These are phyloP conservation scores for Wallacemonas sp. DNA, from an alignment of 208 protist genomes.

Conservation along the genomic window DNA sequence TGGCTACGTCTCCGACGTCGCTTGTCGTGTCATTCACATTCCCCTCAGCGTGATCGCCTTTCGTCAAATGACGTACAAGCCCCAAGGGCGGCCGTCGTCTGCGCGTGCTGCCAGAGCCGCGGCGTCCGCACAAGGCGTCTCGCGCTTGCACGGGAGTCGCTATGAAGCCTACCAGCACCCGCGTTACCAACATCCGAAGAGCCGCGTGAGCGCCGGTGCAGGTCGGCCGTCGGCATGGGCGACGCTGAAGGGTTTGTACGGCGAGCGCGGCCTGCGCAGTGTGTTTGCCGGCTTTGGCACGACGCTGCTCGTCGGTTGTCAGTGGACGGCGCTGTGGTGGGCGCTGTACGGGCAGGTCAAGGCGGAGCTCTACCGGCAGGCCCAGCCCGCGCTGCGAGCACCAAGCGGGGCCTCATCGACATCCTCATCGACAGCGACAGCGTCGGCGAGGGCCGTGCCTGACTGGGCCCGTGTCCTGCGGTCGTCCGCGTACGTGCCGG, in stretches of 20 bases:
- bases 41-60: slow-evolving; percentile 82
- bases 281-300: slow-evolving; percentile 82
- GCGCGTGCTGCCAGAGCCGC: not conserved
- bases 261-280: slow-evolving; percentile 60
- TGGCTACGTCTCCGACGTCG: slow-evolving; percentile 64
- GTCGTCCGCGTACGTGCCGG: slow-evolving; percentile 18
- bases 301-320: slow-evolving; percentile 75
- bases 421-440: too few relatives aligned
- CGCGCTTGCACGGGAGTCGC: not conserved
- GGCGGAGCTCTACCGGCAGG: slow-evolving; percentile 39
- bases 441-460: not conserved
- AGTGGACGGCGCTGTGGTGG: slow-evolving; percentile 89
- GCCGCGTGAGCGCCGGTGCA: not conserved
- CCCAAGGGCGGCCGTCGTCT: not conserved
- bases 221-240: slow-evolving; percentile 17
- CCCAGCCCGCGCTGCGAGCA: slow-evolving; percentile 30
- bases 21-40: slow-evolving; percentile 72
- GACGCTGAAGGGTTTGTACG: slow-evolving; percentile 54
- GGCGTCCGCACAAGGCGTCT: not conserved
- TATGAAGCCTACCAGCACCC: slow-evolving; percentile 13
- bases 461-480: not conserved
- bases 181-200: slow-evolving; percentile 7
- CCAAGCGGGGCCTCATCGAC: too few relatives aligned
- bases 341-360: slow-evolving; percentile 66
- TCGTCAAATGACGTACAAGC: slow-evolving; percentile 73